Evolutionary conservation across 148 eudicot species (phyloP).

Genomic region (Cornus florida): DNA sequence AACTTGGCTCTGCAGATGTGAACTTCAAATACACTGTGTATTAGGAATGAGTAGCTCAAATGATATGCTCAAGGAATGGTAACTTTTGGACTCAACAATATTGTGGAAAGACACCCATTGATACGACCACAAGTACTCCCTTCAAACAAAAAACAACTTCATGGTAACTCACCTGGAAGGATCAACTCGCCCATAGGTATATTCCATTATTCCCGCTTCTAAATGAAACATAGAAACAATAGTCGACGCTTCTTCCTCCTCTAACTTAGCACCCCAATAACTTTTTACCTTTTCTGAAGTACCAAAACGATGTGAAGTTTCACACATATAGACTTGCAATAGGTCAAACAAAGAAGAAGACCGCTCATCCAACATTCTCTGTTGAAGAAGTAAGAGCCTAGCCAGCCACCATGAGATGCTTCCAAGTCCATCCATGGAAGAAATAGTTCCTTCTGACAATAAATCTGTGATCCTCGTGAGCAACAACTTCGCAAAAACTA

Average conservation of each 20-base stretch:
- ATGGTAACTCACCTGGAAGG: slow-evolving; percentile 49
- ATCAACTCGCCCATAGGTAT: slow-evolving; percentile 72
- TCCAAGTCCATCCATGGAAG: slow-evolving; percentile 39
- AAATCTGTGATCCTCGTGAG: slow-evolving; percentile 65
- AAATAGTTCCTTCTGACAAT: slow-evolving; percentile 34
- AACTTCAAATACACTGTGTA: no score
- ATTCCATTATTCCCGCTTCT: slow-evolving; percentile 78
- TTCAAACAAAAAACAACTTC: not conserved
- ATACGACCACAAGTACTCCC: not conserved
- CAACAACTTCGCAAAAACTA: slow-evolving; percentile 79
- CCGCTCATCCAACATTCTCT: slow-evolving; percentile 67
- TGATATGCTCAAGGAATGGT: no score
- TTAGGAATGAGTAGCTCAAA: no score
- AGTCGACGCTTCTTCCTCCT: slow-evolving; percentile 55
- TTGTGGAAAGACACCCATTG: no score
- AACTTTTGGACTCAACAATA: no score
- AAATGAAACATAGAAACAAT: slow-evolving; percentile 67
- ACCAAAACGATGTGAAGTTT: slow-evolving; percentile 58
- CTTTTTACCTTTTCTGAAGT: slow-evolving; percentile 47
- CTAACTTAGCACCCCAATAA: slow-evolving; percentile 59
- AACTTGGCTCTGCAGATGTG: no score
- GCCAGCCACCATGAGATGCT: slow-evolving; percentile 89
- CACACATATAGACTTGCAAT: slow-evolving; percentile 63
- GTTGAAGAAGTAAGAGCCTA: slow-evolving; percentile 71
- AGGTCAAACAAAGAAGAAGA: slow-evolving; percentile 74